Conservation (phyloP, 768 basidiomycete species). For the Leccinum olivaceopallidum region DNA sequence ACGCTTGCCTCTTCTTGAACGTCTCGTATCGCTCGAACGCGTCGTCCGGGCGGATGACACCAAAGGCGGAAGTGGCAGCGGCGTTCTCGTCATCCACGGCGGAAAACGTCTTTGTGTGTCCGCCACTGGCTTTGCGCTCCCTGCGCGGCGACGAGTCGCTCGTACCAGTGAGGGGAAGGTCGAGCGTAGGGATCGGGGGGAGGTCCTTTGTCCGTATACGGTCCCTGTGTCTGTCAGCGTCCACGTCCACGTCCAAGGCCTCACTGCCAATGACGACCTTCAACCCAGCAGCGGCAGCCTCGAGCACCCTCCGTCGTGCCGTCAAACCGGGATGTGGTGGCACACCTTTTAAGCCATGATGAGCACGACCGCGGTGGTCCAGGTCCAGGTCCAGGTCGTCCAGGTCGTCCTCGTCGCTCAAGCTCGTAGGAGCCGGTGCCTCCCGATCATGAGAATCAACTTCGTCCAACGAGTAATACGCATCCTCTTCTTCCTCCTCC, state of each 20-base stretch:
- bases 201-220: slow-evolving; percentile 46
- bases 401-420: not conserved
- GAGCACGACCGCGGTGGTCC: not conserved
- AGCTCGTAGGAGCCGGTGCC: not conserved
- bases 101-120: not conserved
- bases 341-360: not conserved
- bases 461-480: slow-evolving; percentile 33
- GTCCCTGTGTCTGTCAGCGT: slow-evolving; percentile 20
- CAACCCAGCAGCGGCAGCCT: slow-evolving; percentile 68
- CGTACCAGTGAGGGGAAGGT: slow-evolving; percentile 2
- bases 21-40: slow-evolving; percentile 89
- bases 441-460: slow-evolving; percentile 41
- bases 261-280: slow-evolving; percentile 51
- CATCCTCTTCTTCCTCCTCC: slow-evolving; percentile 34
- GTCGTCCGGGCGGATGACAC: slow-evolving; percentile 56
- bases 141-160: slow-evolving; percentile 7
- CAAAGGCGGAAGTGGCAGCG: slow-evolving; percentile 13
- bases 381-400: not conserved
- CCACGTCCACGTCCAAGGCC: not conserved
- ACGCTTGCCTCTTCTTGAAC: slow-evolving; percentile 56
- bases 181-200: slow-evolving; percentile 48
- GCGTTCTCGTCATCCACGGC: not conserved
- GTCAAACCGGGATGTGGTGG: not conserved
- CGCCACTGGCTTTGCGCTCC: not conserved
- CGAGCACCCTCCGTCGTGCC: slow-evolving; percentile 70